A percentile compares a stretch with the other conserved stretches of the same genome.
Evolutionary conservation across 2,329 filamentous ascomycete species (phyloP).

Genomic region (Penicillium sp.): DNA sequence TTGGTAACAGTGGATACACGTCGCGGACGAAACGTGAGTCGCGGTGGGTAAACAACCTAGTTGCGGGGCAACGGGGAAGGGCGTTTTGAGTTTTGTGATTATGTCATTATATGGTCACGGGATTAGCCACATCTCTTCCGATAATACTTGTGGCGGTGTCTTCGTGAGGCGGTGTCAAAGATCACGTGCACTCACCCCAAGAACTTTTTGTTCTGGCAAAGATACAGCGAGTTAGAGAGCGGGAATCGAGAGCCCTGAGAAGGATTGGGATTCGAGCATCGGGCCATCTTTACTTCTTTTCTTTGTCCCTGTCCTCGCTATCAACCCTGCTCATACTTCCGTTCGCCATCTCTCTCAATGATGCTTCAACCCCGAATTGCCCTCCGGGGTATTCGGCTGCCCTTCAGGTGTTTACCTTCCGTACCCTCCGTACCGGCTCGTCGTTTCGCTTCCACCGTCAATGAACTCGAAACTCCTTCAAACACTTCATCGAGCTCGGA

Average conservation of each 20-base stretch:
- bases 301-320: neutral
- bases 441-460: constrained; percentile 53
- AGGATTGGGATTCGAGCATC: constrained; percentile 2
- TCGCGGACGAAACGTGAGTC: constrained; percentile 22
- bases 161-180: neutral
- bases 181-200: constrained; percentile 15
- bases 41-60: constrained; percentile 21
- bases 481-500: constrained; percentile 37
- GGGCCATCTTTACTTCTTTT: neutral
- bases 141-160: neutral
- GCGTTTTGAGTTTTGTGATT: neutral
- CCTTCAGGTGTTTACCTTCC: constrained; percentile 47
- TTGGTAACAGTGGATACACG: constrained; percentile 23
- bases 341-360: constrained; percentile 3
- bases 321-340: neutral
- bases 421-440: constrained; percentile 43
- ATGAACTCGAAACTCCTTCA: constrained; percentile 34
- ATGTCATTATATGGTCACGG: neutral
- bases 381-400: constrained; percentile 51
- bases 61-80: constrained; percentile 52
- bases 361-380: constrained; percentile 70
- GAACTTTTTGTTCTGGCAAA: constrained; percentile 24
- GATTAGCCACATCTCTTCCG: neutral
- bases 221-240: neutral
- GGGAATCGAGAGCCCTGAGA: neutral